These are phyloP conservation scores for Cystobasidiaceae sp. DNA, from an alignment of 1,284 basidiomycete species.

Conservation along the genomic window DNA sequence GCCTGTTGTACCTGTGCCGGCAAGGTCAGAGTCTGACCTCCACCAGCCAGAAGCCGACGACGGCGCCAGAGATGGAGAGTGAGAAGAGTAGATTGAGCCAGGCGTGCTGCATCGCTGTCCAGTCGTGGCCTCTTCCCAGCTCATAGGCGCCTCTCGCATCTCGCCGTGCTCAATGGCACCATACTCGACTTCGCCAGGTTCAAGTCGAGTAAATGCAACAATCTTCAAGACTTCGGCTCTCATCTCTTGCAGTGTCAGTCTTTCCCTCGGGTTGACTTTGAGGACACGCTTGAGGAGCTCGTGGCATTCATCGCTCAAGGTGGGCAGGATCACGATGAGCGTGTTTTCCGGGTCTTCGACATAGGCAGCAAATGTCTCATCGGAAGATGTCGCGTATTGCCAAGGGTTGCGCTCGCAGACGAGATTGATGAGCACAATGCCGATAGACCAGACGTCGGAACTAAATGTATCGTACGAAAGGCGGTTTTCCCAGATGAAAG, in stretches of 20 bases:
- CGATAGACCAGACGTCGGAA: slow-evolving; percentile 47
- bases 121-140: background rate
- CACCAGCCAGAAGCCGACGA: too few relatives aligned
- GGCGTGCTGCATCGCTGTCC: background rate
- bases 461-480: slow-evolving; percentile 43
- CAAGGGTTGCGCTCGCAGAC: slow-evolving; percentile 47
- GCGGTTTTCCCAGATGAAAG: background rate
- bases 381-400: slow-evolving; percentile 43
- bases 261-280: slow-evolving; percentile 42
- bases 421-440: slow-evolving; percentile 46
- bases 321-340: slow-evolving; percentile 44
- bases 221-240: slow-evolving; percentile 40
- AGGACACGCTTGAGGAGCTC: slow-evolving; percentile 44
- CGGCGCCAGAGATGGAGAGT: too few relatives aligned
- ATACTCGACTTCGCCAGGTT: background rate
- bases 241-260: slow-evolving; percentile 41
- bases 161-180: background rate
- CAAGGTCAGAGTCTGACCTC: too few relatives aligned
- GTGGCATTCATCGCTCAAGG: slow-evolving; percentile 44
- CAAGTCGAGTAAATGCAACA: slow-evolving; percentile 36
- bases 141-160: background rate
- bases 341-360: slow-evolving; percentile 42
- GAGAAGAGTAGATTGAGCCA: too few relatives aligned
- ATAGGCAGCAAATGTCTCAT: slow-evolving; percentile 46
- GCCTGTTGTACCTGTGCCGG: too few relatives aligned